These are phyloP conservation scores for Exophiala alcalophila DNA, from an alignment of 2,329 filamentous ascomycete species.

Conservation along the genomic window DNA sequence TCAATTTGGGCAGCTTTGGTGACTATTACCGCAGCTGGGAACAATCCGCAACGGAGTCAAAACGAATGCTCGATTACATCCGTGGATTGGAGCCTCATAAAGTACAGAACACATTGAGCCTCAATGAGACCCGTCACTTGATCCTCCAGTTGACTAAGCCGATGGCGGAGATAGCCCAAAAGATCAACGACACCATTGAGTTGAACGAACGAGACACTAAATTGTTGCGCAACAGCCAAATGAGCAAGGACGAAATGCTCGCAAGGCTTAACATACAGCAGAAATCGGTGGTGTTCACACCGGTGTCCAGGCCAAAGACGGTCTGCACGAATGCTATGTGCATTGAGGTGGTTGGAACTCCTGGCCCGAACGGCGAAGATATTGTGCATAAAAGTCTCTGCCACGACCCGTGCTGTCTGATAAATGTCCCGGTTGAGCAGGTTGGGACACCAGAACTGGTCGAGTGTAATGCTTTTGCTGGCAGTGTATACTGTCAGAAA, in stretches of 20 bases:
- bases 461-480: constrained; percentile 32
- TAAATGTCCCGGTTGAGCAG: constrained; percentile 31
- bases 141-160: constrained; percentile 40
- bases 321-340: constrained; percentile 36
- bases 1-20: constrained; percentile 35
- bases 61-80: constrained; percentile 36
- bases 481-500: constrained; percentile 23
- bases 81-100: constrained; percentile 33
- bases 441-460: constrained; percentile 32
- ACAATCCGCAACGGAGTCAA: constrained; percentile 35
- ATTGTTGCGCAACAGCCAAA: constrained; percentile 30
- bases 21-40: constrained; percentile 41
- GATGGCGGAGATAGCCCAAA: constrained; percentile 39
- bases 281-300: constrained; percentile 27
- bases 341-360: constrained; percentile 32
- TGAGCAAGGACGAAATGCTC: constrained; percentile 32
- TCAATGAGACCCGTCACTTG: constrained; percentile 40
- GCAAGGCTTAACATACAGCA: constrained; percentile 32
- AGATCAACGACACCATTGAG: constrained; percentile 36
- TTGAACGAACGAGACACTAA: constrained; percentile 34
- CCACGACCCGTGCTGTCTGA: constrained; percentile 35
- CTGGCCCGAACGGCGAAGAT: constrained; percentile 24
- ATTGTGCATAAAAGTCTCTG: constrained; percentile 35
- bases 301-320: constrained; percentile 34
- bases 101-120: constrained; percentile 39